Conservation (phyloP, 2,329 filamentous ascomycete genomes). For the Trichoderma sp. region DNA sequence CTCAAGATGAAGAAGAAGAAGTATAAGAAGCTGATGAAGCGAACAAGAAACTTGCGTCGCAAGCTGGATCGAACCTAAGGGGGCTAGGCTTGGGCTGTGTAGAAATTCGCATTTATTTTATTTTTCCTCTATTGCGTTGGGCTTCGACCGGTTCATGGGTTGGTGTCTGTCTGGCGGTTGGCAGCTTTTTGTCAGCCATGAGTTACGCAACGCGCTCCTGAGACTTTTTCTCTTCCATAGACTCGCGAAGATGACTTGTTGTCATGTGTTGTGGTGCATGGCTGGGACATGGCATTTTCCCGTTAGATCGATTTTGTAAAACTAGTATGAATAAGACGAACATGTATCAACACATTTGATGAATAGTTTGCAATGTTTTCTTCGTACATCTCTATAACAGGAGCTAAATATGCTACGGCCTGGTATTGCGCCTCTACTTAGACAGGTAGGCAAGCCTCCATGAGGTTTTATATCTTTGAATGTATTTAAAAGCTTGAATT, state of each 20-base stretch:
- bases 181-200: constrained; percentile 28
- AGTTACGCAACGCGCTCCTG: constrained; percentile 34
- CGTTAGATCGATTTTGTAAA: constrained; percentile 16
- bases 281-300: constrained; percentile 5
- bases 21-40: constrained; percentile 98
- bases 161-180: constrained; percentile 36
- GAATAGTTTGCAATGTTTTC: background rate
- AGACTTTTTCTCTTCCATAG: constrained; percentile 35
- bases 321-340: constrained; percentile 19
- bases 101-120: constrained; percentile 28
- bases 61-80: constrained; percentile 71
- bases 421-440: background rate
- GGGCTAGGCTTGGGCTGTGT: constrained; percentile 25
- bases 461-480: background rate
- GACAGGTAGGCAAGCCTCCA: background rate
- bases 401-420: background rate
- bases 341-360: constrained; percentile 4
- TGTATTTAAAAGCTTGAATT: background rate
- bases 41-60: constrained; percentile 82
- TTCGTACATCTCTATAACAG: background rate
- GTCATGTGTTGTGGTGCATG: constrained; percentile 25
- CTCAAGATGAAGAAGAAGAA: constrained; percentile 99
- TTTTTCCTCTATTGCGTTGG: constrained; percentile 28
- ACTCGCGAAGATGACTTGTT: constrained; percentile 39
- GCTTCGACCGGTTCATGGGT: constrained; percentile 31